phyloP scores from a whole-genome alignment of 306 rosid genomes.

The Prunus kanzakura region DNA sequence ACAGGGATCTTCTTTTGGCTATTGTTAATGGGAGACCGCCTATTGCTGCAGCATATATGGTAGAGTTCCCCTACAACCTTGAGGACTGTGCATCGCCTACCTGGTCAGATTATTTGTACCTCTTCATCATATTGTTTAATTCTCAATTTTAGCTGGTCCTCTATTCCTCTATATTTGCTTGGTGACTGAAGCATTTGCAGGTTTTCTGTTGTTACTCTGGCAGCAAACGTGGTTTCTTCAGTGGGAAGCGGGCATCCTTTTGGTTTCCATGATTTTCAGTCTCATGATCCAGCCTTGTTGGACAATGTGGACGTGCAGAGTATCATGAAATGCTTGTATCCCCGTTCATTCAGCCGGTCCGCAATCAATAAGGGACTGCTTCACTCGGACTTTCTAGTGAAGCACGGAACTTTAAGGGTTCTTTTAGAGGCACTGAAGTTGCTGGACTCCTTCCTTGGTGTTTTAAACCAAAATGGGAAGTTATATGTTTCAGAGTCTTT shows the following conservation, averaged over 20 bases:
- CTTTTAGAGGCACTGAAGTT: conserved; percentile 74
- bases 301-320: conserved; percentile 41
- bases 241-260: conserved; percentile 43
- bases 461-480: conserved; percentile 29
- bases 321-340: conserved; percentile 68
- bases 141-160: background rate
- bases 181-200: conserved; percentile 56
- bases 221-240: conserved; percentile 60
- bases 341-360: conserved; percentile 71
- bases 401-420: conserved; percentile 78
- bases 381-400: conserved; percentile 61
- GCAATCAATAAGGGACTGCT: conserved; percentile 76
- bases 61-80: conserved; percentile 82
- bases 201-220: conserved; percentile 57
- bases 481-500: conserved; percentile 30
- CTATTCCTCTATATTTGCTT: conserved; percentile 14
- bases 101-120: conserved; percentile 56
- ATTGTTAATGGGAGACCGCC: conserved; percentile 54
- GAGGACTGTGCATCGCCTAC: conserved; percentile 61
- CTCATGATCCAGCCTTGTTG: conserved; percentile 26
- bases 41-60: conserved; percentile 73
- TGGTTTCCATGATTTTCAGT: conserved; percentile 44
- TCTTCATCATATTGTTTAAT: conserved; percentile 13
- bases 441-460: conserved; percentile 51
- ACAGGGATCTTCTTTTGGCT: conserved; percentile 73